A percentile compares a stretch with the other conserved stretches of the same genome.
phyloP scores from a whole-genome alignment of 2,329 filamentous ascomycete species.

The Clonostachys chloroleuca region DNA sequence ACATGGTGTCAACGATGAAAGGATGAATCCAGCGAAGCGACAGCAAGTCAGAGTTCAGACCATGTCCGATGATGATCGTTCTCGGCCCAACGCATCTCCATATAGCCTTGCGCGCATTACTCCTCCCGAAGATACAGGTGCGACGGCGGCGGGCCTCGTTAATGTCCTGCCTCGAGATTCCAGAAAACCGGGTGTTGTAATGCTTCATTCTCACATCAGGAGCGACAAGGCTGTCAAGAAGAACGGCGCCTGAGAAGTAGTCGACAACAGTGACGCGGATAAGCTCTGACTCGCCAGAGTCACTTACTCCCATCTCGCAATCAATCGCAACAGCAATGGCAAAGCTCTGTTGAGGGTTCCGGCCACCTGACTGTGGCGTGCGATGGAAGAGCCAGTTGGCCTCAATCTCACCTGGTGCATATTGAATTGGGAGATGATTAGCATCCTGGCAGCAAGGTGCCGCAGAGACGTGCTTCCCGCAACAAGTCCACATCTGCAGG shows the following conservation, averaged over 20 bases:
- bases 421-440: slow-evolving; percentile 14
- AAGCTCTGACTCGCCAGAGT: slow-evolving; percentile 38
- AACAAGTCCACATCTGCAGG: slow-evolving; percentile 22
- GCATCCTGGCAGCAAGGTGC: slow-evolving; percentile 15
- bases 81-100: slow-evolving; percentile 36
- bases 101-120: slow-evolving; percentile 32
- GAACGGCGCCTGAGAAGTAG: slow-evolving; percentile 39
- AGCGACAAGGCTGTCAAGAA: slow-evolving; percentile 46
- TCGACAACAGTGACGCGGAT: slow-evolving; percentile 48
- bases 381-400: slow-evolving; percentile 15
- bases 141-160: slow-evolving; percentile 19
- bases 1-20: slow-evolving; percentile 37
- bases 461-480: slow-evolving; percentile 10
- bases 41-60: slow-evolving; percentile 32
- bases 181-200: slow-evolving; percentile 45
- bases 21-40: slow-evolving; percentile 43
- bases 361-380: slow-evolving; percentile 7
- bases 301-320: slow-evolving; percentile 49
- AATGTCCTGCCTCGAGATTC: slow-evolving; percentile 35
- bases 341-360: not conserved
- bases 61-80: slow-evolving; percentile 45
- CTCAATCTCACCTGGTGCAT: slow-evolving; percentile 15
- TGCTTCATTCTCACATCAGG: slow-evolving; percentile 39
- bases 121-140: slow-evolving; percentile 31
- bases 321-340: slow-evolving; percentile 37